A percentile compares a stretch with the other conserved stretches of the same genome.
These are phyloP conservation scores for Termitomyces sp. DNA, from an alignment of 1,284 basidiomycete genomes.

Conservation along the genomic window DNA sequence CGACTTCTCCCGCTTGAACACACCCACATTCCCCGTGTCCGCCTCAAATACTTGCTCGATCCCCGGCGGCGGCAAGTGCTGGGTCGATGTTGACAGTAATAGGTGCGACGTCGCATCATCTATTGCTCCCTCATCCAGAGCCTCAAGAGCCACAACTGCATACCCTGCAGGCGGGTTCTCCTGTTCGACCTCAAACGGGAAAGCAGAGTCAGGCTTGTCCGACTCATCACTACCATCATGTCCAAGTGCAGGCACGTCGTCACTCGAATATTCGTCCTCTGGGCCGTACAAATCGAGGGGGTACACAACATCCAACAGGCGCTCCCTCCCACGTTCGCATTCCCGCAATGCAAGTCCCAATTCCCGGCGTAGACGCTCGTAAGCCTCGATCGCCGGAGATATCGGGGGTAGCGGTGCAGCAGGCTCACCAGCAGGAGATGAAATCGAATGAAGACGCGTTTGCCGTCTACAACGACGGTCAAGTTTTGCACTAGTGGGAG, in stretches of 20 bases:
- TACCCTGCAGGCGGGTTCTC: conserved; percentile 18
- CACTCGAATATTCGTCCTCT: conserved; percentile 30
- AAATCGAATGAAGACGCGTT: not conserved
- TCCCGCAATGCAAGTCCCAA: conserved; percentile 70
- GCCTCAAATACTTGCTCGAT: conserved; percentile 76
- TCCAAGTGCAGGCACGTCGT: conserved; percentile 46
- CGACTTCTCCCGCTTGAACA: conserved; percentile 49
- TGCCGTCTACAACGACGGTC: conserved; percentile 18
- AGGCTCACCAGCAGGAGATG: conserved; percentile 14
- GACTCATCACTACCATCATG: conserved; percentile 52
- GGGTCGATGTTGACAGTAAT: conserved; percentile 41
- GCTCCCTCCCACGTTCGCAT: conserved; percentile 70
- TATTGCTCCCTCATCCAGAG: conserved; percentile 17
- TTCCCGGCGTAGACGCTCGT: conserved; percentile 68
- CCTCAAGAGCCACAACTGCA: conserved; percentile 22
- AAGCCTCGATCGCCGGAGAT: conserved; percentile 54
- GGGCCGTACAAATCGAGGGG: conserved; percentile 34
- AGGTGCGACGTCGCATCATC: conserved; percentile 60
- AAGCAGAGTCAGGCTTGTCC: conserved; percentile 39
- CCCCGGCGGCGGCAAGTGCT: conserved; percentile 55
- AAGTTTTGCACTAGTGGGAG: conserved; percentile 6
- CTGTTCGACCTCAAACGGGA: conserved; percentile 27
- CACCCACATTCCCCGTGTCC: conserved; percentile 38
- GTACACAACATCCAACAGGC: conserved; percentile 51
- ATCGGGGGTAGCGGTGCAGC: conserved; percentile 12